Evolutionary conservation across 2,329 filamentous ascomycete species (phyloP).

Genomic region (Fusarium citri): DNA sequence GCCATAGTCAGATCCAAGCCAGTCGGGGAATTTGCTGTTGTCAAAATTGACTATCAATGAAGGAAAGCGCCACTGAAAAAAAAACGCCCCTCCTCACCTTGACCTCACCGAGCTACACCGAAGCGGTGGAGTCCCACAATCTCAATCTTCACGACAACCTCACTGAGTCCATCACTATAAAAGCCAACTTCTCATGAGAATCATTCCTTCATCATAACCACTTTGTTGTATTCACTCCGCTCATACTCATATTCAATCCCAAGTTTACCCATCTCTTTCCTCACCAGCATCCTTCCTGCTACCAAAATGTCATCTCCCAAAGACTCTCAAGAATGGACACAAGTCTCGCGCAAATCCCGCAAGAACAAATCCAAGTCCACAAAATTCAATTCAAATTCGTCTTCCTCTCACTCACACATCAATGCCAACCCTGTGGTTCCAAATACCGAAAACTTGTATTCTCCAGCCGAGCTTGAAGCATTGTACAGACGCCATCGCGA

Average conservation of each 20-base stretch:
- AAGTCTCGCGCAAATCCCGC: slow-evolving; percentile 43
- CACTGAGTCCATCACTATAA: slow-evolving; percentile 17
- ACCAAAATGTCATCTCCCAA: slow-evolving; percentile 27
- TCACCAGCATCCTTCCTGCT: background rate
- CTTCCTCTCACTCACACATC: slow-evolving; percentile 1
- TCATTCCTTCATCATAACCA: background rate
- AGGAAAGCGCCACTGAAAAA: slow-evolving; percentile 15
- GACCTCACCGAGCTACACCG: slow-evolving; percentile 38
- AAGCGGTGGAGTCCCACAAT: slow-evolving; percentile 33
- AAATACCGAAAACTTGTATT: slow-evolving; percentile 30
- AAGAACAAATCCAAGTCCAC: slow-evolving; percentile 16
- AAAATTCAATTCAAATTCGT: background rate
- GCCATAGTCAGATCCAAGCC: background rate
- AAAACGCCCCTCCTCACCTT: slow-evolving; percentile 5
- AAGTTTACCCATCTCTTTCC: background rate
- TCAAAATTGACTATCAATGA: background rate
- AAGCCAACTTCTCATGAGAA: slow-evolving; percentile 6
- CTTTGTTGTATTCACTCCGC: background rate
- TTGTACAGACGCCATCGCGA: slow-evolving; percentile 42
- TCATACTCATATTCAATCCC: background rate
- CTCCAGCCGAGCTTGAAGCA: slow-evolving; percentile 48
- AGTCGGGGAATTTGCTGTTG: slow-evolving; percentile 4
- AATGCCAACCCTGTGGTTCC: slow-evolving; percentile 17
- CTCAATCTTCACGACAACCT: slow-evolving; percentile 34
- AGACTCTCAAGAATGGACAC: slow-evolving; percentile 42